Base-by-base conservation (phyloP, 495 filamentous ascomycete species). In the Aspergillus nanangensis region DNA sequence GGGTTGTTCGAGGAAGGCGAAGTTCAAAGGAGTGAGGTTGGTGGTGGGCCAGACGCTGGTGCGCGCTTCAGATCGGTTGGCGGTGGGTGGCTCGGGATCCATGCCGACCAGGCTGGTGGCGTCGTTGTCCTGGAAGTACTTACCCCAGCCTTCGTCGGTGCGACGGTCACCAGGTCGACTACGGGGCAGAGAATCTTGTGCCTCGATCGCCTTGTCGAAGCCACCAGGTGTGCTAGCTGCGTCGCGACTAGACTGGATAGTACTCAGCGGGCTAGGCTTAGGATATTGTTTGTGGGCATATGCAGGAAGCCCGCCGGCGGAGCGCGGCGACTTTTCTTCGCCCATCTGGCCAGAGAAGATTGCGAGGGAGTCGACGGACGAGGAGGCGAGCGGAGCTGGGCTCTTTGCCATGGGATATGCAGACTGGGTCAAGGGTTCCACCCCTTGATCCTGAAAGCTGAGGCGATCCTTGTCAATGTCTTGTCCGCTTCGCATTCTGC, bases 371-470 rank as follows among this genome's bases (percentile, higher is more conserved):
- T 72, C 69, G 24, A 53, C 51, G 1, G 76, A 81, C 63, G 69
- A 63, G 45, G 57, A 65, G 54, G 62, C 77, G 61, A 54, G 61
- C 29, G 70, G 70, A 50, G 59, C 64, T 1, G 64, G 58, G 48
- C 52, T 65, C 53, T 61, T 61, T 3, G 60, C 74, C 74, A 72
- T 72, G 38, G 66, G 66, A 32, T 63, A 70, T 8, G 69, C 57
- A 22, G 69, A 63, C 32, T 67, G 63, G 21, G 74, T 55, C 43
- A 74, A 58, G 45, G 78, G 67, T 55, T 74, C 70, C 48, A 71
- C 77, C 11, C 81, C 82, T 32, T 72, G 74, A 60, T 86, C 82
- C 24, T 76, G 76, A 62, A 85, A 84, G 61, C 80, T 82, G 38
- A 85, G 63, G 18, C 81, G 73, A 14, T 79, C 64, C 38, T 80